Base-by-base conservation (phyloP, 768 basidiomycete species). In the Crepidotus variabilis region DNA sequence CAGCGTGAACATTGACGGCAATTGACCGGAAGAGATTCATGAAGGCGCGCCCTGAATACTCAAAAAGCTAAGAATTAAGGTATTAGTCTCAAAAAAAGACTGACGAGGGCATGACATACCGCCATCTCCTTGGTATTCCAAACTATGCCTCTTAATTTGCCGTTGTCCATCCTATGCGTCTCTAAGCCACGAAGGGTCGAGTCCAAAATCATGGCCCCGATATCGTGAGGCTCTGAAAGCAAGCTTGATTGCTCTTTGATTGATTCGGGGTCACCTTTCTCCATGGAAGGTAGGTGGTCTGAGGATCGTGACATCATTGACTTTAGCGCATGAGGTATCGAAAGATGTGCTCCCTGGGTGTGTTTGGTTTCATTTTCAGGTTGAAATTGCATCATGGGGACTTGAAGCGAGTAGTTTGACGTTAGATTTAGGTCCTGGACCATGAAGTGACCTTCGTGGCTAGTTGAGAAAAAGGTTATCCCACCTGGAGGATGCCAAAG, bases 291-390 rank as follows among this genome's bases (percentile, higher is more conserved):
- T 2, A 80, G 51, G 52, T 75, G 72, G 28, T 87, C 86, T 0
- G 74, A 62, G n/a, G 82, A 81, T n/a, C 66, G 74, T 23, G 71
- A 71, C 54, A 75, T 74, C 13, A 82, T 74, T 1, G 75, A 71
- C 65, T 84, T 90, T 74, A 90, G 85, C 2, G 84, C 79, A 57
- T 84, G 87, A 6, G 86, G 75, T n/a, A 88, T 69, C 0, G 77
- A 74, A n/a, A 83, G 65, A 9, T 72, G 60, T 23, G 64, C 57
- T 33, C 64, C 55, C 57, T 69, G 65, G 33, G 54, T 47, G 28
- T 61, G 49, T 59, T 64, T 39, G 59, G 72, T 63, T 22, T 75
- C 47, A 32, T 72, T 18, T 68, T 13, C 14, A 6, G 32, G 33
- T 32, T 3, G 22, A 23, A 20, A 18, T 39, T 28, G 36, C 22